phyloP scores from a whole-genome alignment of 495 filamentous ascomycete species.

The Rostrohypoxylon terebratum region DNA sequence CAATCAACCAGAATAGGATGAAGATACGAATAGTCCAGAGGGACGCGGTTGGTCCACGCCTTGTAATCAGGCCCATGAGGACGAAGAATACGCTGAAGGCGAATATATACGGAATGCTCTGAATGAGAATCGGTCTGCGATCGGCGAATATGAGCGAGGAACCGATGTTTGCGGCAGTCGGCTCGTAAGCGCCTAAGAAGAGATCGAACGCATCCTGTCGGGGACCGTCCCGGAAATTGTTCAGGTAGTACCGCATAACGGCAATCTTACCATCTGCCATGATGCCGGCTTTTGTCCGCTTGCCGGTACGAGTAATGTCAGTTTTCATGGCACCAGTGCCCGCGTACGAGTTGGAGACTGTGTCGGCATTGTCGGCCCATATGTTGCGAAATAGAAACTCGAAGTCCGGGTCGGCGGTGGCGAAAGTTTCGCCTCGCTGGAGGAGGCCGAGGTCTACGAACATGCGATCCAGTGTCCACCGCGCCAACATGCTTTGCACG shows the following conservation, averaged over 20 bases:
- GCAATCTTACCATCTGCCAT: slow-evolving; percentile 86
- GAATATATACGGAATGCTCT: slow-evolving; percentile 89
- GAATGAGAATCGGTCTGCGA: slow-evolving; percentile 84
- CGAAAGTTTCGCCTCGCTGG: slow-evolving; percentile 72
- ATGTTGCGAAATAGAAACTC: slow-evolving; percentile 91
- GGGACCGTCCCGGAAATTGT: slow-evolving; percentile 94
- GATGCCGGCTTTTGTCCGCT: slow-evolving; percentile 83
- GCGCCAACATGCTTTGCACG: slow-evolving; percentile 93
- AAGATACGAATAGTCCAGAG: slow-evolving; percentile 84
- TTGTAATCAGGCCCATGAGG: slow-evolving; percentile 79
- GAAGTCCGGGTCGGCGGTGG: slow-evolving; percentile 78
- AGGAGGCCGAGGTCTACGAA: slow-evolving; percentile 84
- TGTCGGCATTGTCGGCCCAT: slow-evolving; percentile 98
- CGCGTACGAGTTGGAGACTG: slow-evolving; percentile 90
- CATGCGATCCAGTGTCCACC: slow-evolving; percentile 87
- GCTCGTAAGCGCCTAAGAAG: slow-evolving; percentile 87
- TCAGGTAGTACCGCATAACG: slow-evolving; percentile 82
- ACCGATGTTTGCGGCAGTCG: slow-evolving; percentile 71
- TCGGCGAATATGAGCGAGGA: slow-evolving; percentile 81
- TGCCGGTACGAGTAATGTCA: slow-evolving; percentile 90
- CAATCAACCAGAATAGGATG: slow-evolving; percentile 75
- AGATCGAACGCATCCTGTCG: slow-evolving; percentile 95
- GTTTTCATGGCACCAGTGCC: slow-evolving; percentile 97
- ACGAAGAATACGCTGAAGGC: slow-evolving; percentile 89
- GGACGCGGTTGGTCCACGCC: slow-evolving; percentile 71